These are phyloP conservation scores for Dittrichia graveolens DNA, from an alignment of 129 eudicot genomes.

Conservation along the genomic window DNA sequence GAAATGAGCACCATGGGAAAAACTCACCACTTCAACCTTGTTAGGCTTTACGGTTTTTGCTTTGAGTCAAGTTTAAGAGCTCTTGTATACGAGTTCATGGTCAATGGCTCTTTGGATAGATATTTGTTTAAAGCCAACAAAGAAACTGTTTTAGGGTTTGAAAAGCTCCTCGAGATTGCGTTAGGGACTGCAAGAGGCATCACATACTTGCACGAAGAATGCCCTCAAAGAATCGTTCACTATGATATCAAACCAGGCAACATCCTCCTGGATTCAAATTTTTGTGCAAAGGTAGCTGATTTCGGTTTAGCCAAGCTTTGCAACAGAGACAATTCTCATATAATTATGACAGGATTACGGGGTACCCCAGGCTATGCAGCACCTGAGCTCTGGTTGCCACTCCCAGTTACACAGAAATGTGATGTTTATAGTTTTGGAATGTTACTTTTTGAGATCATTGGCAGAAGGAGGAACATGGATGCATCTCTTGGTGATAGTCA, in stretches of 20 bases:
- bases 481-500: conserved; percentile 10
- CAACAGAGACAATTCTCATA: conserved; percentile 16
- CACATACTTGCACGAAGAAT: conserved; percentile 13
- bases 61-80: conserved; percentile 23
- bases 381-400: conserved; percentile 10
- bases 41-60: conserved; percentile 30
- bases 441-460: conserved; percentile 21
- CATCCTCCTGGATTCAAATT: conserved; percentile 14
- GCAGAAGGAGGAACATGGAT: conserved; percentile 28
- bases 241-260: conserved; percentile 19
- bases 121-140: conserved; percentile 13
- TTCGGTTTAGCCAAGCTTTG: conserved; percentile 21
- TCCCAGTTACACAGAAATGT: conserved; percentile 8
- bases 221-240: conserved; percentile 17
- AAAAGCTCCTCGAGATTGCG: conserved; percentile 24
- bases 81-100: conserved; percentile 35
- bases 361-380: conserved; percentile 22
- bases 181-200: conserved; percentile 7
- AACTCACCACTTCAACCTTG: conserved; percentile 25
- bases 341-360: not conserved
- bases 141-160: conserved; percentile 1
- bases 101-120: conserved; percentile 19
- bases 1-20: conserved; percentile 32
- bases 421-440: conserved; percentile 21
- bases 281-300: conserved; percentile 13